Base-by-base conservation (phyloP, 2,329 filamentous ascomycete genomes). In the Beauveria sp. region DNA sequence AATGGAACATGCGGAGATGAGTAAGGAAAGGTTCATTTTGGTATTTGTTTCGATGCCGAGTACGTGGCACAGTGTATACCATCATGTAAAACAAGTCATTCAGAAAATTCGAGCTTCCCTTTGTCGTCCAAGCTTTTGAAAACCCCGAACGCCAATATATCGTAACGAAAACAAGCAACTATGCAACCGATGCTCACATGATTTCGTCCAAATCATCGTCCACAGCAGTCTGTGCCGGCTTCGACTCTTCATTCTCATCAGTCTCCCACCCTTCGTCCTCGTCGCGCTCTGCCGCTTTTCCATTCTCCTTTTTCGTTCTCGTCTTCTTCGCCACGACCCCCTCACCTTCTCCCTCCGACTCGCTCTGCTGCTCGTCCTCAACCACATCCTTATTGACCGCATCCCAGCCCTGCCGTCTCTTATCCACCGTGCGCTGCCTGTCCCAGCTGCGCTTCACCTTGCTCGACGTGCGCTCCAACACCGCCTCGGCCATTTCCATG, bases 401-500 rank as follows among this genome's bases (percentile, higher is more conserved):
- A 2, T 85, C 82, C 84, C 84, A 87, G 4, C 73, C 73, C 69
- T 82, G 82, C 22, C 76, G 76, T 63, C 84, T 73, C 47, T 73
- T 69, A 65, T 83, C 77, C 9, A 84, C 76, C 18, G 66, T 73
- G 61, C 75, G 74, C 0, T 79, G 77, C 55, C 79, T 74, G 12
- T 71, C 76, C 65, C 82, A 76, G 70, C 83, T 86, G 71, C 77
- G 80, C 69, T 80, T 74, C 37, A 84, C 73, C 73, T 85, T 86
- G 66, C 69, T 74, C 63, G 77, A 76, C 12, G 81, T 87, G 65
- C 83, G 80, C 70, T 86, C 85, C 70, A 81, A 73, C 59, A 87
- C 71, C 41, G 82, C 83, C 70, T 82, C 82, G 34, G 84, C 85
- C 67, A 80, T 80, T 70, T 86, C 84, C 63, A 83, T 73, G 55